Evolutionary conservation across 805 yeast genomes (phyloP).

Genomic region (Metschnikowia continentalis): DNA sequence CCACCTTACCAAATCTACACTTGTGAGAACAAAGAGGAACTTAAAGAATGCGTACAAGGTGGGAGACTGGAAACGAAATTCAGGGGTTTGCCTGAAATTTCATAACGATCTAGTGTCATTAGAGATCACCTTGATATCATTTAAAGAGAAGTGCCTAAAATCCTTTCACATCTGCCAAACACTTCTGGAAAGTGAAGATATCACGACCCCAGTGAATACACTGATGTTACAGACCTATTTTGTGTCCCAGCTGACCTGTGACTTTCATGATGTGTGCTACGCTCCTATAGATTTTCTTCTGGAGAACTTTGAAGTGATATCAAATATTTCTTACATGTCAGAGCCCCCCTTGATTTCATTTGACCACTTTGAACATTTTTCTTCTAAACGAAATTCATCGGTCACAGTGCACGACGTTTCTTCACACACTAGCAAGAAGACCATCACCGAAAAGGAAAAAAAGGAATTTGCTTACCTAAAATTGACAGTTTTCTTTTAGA

Average conservation of each 20-base stretch:
- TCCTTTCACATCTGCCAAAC: not conserved
- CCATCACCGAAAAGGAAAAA: too few relatives aligned
- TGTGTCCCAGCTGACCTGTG: not conserved
- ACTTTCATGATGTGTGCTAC: not conserved
- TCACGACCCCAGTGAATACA: not conserved
- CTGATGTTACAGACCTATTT: not conserved
- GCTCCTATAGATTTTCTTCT: not conserved
- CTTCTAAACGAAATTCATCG: not conserved
- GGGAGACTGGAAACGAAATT: not conserved
- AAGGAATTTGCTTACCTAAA: not conserved
- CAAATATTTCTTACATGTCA: not conserved
- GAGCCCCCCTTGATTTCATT: not conserved
- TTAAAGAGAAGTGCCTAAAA: not conserved
- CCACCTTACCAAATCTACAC: not conserved
- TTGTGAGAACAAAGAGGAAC: not conserved
- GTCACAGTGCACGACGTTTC: not conserved
- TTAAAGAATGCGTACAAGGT: not conserved
- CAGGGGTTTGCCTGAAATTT: too few relatives aligned
- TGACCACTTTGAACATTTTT: not conserved
- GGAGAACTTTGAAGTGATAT: not conserved
- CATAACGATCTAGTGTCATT: not conserved
- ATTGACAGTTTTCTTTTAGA: not conserved
- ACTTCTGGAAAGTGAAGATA: not conserved
- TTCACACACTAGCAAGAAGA: not conserved
- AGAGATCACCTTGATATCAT: not conserved